These are phyloP conservation scores for Silene conica DNA, from an alignment of 148 eudicot species.

Conservation along the genomic window DNA sequence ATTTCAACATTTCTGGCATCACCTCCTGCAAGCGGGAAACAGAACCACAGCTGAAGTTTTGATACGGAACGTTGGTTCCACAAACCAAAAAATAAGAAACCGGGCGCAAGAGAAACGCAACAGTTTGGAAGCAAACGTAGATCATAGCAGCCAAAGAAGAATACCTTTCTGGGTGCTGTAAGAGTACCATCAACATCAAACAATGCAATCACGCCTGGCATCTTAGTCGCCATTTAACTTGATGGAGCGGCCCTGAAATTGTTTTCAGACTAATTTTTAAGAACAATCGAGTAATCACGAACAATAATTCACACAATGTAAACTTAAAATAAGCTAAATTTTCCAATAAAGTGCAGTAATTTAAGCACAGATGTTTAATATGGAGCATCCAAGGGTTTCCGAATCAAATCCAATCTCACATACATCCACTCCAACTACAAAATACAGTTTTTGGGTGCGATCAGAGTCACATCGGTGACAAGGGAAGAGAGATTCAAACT, in stretches of 20 bases:
- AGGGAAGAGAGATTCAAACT: no score
- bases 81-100: neutral
- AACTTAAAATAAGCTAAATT: neutral
- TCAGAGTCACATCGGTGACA: no score
- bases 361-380: neutral
- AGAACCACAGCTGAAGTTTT: neutral
- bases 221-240: constrained; percentile 51
- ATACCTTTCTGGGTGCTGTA: constrained; percentile 82
- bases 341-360: neutral
- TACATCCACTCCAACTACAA: neutral
- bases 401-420: neutral
- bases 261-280: neutral
- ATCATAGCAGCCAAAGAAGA: neutral
- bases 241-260: constrained; percentile 6
- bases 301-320: neutral
- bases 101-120: neutral
- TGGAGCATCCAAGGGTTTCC: neutral
- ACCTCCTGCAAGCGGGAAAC: constrained; percentile 16
- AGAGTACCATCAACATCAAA: constrained; percentile 98
- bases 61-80: neutral
- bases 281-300: neutral
- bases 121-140: neutral
- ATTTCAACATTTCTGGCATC: constrained; percentile 21
- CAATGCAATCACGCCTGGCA: constrained; percentile 74
- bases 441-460: no score